These are phyloP conservation scores for Russula abietina DNA, from an alignment of 768 basidiomycete species.

Conservation along the genomic window DNA sequence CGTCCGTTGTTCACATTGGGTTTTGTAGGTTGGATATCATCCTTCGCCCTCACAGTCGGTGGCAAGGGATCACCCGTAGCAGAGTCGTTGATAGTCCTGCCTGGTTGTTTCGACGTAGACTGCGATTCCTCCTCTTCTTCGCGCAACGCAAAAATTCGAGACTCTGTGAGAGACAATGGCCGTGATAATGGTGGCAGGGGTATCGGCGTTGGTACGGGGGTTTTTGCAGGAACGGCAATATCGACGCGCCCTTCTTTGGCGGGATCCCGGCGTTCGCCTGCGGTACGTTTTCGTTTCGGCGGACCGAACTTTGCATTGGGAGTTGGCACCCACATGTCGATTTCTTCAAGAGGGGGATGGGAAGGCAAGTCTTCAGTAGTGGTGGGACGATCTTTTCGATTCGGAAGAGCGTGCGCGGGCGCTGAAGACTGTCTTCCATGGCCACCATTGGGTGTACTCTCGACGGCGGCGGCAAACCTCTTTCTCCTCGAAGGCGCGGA, in stretches of 20 bases:
- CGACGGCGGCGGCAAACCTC: not conserved
- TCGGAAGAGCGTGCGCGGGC: not conserved
- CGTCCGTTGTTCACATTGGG: not conserved
- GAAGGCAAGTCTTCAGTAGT: not conserved
- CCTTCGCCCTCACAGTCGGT: not conserved
- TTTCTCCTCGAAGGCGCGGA: not conserved
- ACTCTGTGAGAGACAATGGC: slow-evolving; percentile 1
- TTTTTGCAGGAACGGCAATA: not conserved
- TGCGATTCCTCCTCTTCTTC: slow-evolving; percentile 23
- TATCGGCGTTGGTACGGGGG: not conserved
- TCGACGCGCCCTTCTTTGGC: not conserved
- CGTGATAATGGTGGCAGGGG: not conserved
- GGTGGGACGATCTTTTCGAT: not conserved
- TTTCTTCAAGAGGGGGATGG: slow-evolving; percentile 20
- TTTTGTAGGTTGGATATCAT: not conserved
- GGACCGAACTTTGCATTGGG: slow-evolving; percentile 20
- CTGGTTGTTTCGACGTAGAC: not conserved
- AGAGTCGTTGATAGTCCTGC: not conserved
- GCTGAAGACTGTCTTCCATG: not conserved
- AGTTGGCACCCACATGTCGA: slow-evolving; percentile 19
- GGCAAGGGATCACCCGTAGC: not conserved
- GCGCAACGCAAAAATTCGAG: slow-evolving; percentile 21
- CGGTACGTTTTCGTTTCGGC: slow-evolving; percentile 15
- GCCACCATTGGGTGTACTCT: not conserved
- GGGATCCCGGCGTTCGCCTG: not conserved